Evolutionary conservation across 1,284 basidiomycete species (phyloP).

Genomic region (Malassezia dermatis): DNA sequence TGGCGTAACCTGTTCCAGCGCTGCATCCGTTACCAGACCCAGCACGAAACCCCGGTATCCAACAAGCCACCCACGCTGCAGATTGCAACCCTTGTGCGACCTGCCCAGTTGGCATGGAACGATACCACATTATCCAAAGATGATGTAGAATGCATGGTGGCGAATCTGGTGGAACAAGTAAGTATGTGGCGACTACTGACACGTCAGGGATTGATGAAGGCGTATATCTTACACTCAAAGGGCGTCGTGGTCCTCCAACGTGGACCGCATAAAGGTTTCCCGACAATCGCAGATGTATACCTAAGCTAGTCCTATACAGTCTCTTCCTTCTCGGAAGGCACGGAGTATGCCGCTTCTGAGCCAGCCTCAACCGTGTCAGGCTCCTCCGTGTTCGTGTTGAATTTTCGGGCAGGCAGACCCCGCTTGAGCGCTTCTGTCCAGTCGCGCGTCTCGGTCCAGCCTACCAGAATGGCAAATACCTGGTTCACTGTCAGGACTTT

Average conservation of each 20-base stretch:
- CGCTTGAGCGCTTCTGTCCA: conserved; percentile 55
- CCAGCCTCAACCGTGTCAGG: not conserved
- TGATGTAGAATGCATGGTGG: conserved; percentile 49
- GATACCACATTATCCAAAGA: conserved; percentile 40
- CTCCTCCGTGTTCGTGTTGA: conserved; percentile 39
- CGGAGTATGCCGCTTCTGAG: not conserved
- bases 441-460: conserved; percentile 57
- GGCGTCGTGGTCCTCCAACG: conserved; percentile 48
- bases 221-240: conserved; percentile 49
- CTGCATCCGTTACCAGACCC: conserved; percentile 14
- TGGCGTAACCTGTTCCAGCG: conserved; percentile 49
- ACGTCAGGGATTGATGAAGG: conserved; percentile 48
- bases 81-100: conserved; percentile 31
- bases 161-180: conserved; percentile 49
- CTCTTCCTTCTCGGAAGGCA: not conserved
- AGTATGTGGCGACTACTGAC: not conserved
- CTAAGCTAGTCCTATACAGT: not conserved
- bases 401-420: conserved; percentile 82
- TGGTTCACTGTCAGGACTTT: conserved; percentile 98
- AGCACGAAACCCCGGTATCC: conserved; percentile 9
- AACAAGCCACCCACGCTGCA: conserved; percentile 44
- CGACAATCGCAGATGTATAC: conserved; percentile 33
- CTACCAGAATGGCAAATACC: conserved; percentile 76
- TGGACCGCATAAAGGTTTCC: conserved; percentile 45
- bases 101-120: conserved; percentile 45